phyloP scores from a whole-genome alignment of 345 rosid species.

The Adansonia digitata region DNA sequence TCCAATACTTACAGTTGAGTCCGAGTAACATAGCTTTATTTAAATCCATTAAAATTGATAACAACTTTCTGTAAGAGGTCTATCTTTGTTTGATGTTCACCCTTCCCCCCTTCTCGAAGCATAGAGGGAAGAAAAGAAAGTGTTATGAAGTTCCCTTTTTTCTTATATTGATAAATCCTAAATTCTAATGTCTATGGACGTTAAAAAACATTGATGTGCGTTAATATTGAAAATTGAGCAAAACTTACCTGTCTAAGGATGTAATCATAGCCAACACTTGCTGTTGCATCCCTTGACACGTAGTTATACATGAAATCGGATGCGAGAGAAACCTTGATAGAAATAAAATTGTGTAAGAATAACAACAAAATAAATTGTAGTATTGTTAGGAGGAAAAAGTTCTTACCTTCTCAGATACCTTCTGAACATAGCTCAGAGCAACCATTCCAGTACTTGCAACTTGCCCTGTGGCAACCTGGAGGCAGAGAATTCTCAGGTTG shows the following conservation, averaged over 20 bases:
- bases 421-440: slow-evolving; percentile 89
- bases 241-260: slow-evolving; percentile 83
- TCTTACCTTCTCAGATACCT: slow-evolving; percentile 88
- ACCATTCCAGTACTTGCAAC: slow-evolving; percentile 91
- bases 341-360: slow-evolving; percentile 13
- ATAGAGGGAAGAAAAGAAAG: background rate
- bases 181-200: background rate
- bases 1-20: no score
- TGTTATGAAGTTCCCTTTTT: no score
- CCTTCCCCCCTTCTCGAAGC: no score
- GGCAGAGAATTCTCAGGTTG: background rate
- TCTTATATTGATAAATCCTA: background rate
- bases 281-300: slow-evolving; percentile 75
- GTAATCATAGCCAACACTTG: slow-evolving; percentile 97
- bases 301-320: slow-evolving; percentile 87
- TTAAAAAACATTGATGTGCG: background rate
- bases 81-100: no score
- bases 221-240: background rate
- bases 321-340: slow-evolving; percentile 76
- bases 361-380: background rate
- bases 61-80: background rate
- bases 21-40: no score
- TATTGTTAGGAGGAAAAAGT: no score
- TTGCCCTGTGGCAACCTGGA: slow-evolving; percentile 83
- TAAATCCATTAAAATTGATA: background rate